Percentiles rank a stretch among this genome's conserved stretches.
Conservation (phyloP, 2,329 filamentous ascomycete genomes). For the Neofusicoccum umdonicola region DNA sequence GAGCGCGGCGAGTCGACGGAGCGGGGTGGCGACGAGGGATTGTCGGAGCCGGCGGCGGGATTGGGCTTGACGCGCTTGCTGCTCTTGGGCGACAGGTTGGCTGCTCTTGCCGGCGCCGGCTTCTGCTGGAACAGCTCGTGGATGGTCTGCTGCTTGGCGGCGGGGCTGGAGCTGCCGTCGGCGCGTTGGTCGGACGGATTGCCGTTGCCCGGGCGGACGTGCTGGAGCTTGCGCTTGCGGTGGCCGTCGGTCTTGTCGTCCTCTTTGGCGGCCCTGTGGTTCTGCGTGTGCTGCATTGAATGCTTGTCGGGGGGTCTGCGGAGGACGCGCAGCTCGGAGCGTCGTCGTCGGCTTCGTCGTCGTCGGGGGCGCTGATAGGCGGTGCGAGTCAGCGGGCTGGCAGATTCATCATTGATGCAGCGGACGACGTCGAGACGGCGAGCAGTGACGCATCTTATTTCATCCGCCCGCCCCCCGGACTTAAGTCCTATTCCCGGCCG, state of each 20-base stretch:
- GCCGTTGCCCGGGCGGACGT: background rate
- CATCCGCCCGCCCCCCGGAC: slow-evolving; percentile 4
- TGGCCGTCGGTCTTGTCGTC: slow-evolving; percentile 16
- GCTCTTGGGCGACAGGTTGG: slow-evolving; percentile 27
- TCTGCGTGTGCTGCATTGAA: slow-evolving; percentile 18
- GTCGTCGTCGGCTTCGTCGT: background rate
- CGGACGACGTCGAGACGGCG: background rate
- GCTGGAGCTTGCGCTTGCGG: slow-evolving; percentile 20
- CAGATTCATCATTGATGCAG: background rate
- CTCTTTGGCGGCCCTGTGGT: slow-evolving; percentile 12
- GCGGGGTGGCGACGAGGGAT: slow-evolving; percentile 27
- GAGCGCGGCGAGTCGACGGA: slow-evolving; percentile 21
- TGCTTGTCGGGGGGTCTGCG: background rate
- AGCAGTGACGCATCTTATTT: slow-evolving; percentile 14
- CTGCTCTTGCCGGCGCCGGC: slow-evolving; percentile 24
- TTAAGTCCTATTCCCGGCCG: background rate
- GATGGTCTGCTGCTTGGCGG: slow-evolving; percentile 38
- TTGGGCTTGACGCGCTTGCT: slow-evolving; percentile 39
- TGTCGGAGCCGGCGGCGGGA: background rate
- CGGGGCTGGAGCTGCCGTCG: background rate
- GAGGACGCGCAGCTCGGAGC: slow-evolving; percentile 7
- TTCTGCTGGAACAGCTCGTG: slow-evolving; percentile 42
- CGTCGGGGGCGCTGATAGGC: background rate
- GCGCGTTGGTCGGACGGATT: background rate
- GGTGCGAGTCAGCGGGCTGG: slow-evolving; percentile 2